Percentiles rank a stretch among this genome's conserved stretches.
These are phyloP conservation scores for Talaromyces marneffei DNA, from an alignment of 2,329 filamentous ascomycete genomes.

Conservation along the genomic window DNA sequence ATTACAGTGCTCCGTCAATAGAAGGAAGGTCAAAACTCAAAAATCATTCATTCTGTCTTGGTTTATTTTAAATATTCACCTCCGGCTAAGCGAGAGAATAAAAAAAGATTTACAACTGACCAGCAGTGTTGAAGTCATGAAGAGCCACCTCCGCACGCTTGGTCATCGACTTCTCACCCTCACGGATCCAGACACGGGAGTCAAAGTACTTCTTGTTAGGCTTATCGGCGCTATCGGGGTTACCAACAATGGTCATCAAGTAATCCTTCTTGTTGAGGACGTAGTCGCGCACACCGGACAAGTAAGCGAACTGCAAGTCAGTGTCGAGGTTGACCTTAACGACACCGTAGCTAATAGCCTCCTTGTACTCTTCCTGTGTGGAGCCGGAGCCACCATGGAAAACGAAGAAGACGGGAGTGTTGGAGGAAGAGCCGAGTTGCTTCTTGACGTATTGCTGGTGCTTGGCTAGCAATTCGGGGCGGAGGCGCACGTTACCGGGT, in stretches of 20 bases:
- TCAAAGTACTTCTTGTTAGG: slow-evolving; percentile 97
- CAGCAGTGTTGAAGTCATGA: slow-evolving; percentile 83
- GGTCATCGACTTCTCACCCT: slow-evolving; percentile 94
- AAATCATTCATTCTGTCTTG: background rate
- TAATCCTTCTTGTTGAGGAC: slow-evolving; percentile 94
- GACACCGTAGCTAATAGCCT: slow-evolving; percentile 87
- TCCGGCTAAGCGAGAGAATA: background rate
- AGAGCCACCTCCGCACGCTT: slow-evolving; percentile 73
- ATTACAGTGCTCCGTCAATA: background rate
- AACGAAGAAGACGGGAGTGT: slow-evolving; percentile 97
- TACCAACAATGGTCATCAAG: slow-evolving; percentile 77
- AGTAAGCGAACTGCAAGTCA: slow-evolving; percentile 93
- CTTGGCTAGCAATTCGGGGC: slow-evolving; percentile 92
- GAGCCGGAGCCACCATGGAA: slow-evolving; percentile 98
- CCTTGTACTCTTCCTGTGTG: slow-evolving; percentile 79
- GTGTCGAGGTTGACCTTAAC: slow-evolving; percentile 99
- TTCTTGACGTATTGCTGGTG: slow-evolving; percentile 90
- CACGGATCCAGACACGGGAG: slow-evolving; percentile 87
- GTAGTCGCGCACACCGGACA: slow-evolving; percentile 89
- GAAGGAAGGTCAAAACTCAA: background rate
- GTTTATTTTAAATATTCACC: background rate
- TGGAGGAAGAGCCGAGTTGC: slow-evolving; percentile 58
- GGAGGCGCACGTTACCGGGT: slow-evolving; percentile 92
- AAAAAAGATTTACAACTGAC: slow-evolving; percentile 59
- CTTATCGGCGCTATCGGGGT: slow-evolving; percentile 93